A percentile compares a stretch with the other conserved stretches of the same genome.
Evolutionary conservation across 495 filamentous ascomycete genomes (phyloP).

Genomic region (Pseudevernia furfuracea): DNA sequence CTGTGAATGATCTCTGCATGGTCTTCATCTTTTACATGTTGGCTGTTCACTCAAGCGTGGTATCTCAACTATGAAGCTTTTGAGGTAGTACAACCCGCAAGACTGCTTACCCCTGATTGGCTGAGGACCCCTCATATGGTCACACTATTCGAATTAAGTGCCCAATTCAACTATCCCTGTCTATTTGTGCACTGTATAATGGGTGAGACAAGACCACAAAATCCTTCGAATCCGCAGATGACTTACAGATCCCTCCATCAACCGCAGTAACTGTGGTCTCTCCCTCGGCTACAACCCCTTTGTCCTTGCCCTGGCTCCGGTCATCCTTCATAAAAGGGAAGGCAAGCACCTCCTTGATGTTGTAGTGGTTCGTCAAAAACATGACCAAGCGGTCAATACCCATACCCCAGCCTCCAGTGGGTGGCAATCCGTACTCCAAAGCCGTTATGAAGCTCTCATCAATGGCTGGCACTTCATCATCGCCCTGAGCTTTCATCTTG

Average conservation of each 20-base stretch:
- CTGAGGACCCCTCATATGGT: not conserved
- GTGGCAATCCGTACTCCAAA: conserved; percentile 82
- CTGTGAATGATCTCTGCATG: not conserved
- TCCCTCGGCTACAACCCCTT: conserved; percentile 57
- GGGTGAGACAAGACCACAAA: conserved; percentile 23
- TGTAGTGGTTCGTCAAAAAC: conserved; percentile 95
- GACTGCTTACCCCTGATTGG: not conserved
- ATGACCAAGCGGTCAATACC: conserved; percentile 95
- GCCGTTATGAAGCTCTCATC: conserved; percentile 88
- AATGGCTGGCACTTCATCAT: conserved; percentile 91
- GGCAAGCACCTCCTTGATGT: conserved; percentile 89
- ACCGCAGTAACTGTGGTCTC: conserved; percentile 54
- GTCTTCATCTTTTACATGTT: not conserved
- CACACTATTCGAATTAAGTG: not conserved
- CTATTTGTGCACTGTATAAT: conserved; percentile 29
- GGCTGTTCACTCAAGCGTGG: not conserved
- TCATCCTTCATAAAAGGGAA: conserved; percentile 86
- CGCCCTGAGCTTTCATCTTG: conserved; percentile 88
- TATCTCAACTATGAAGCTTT: not conserved
- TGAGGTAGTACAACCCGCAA: not conserved
- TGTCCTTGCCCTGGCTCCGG: conserved; percentile 40
- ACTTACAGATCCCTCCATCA: conserved; percentile 64
- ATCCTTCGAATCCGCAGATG: conserved; percentile 1
- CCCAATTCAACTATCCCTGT: not conserved
- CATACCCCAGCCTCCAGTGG: conserved; percentile 95